Base-by-base conservation (phyloP, 495 filamentous ascomycete species). In the Hyaloscypha bicolor region DNA sequence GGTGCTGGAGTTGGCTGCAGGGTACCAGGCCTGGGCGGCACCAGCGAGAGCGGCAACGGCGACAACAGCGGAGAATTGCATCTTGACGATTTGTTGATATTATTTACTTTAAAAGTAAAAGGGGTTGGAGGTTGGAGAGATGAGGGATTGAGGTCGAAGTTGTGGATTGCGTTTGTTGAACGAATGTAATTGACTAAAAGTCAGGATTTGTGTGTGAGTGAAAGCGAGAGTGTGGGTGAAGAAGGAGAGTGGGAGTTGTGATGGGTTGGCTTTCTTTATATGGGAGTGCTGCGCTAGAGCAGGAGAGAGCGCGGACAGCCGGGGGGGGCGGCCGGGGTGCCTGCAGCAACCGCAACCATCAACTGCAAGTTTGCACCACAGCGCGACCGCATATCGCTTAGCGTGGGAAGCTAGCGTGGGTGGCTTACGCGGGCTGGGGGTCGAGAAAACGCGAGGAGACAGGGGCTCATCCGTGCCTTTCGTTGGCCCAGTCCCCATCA, bases 131-230 rank as follows among this genome's bases (percentile, higher is more conserved):
- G 22, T 37, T 37, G 8, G 35, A 37, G 16, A 1, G 29, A 5
- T 58, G 30, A 68, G 69, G 69, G 69, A 67, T 71, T 71, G 65
- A 64, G 66, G 71, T 63, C 29, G 57, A 55, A 31, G 69, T 45
- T 55, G 39, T 35, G 53, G 69, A 51, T 70, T 68, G 62, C 42
- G 72, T 62, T 62, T 69, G 35, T 71, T 75, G 75, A 86, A 86
- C 81, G 84, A 86, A 79, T 84, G 84, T 77, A 86, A 79, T 79
- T 85, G 84, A 86, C 84, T 82, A 81, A 84, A 80, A 85, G 83
- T 82, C 83, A 79, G 78, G 80, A 70, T 69, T 78, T 76, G 75
- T 66, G 63, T 76, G 71, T 76, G 75, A 76, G 77, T 78, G 79
- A 77, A 73, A 75, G 81, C 81, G 81, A 79, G 79, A 77, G 74